Percentiles rank a stretch among this genome's conserved stretches.
phyloP scores from a whole-genome alignment of 192 early-diverging fungal genomes.

The Lobosporangium transversale region DNA sequence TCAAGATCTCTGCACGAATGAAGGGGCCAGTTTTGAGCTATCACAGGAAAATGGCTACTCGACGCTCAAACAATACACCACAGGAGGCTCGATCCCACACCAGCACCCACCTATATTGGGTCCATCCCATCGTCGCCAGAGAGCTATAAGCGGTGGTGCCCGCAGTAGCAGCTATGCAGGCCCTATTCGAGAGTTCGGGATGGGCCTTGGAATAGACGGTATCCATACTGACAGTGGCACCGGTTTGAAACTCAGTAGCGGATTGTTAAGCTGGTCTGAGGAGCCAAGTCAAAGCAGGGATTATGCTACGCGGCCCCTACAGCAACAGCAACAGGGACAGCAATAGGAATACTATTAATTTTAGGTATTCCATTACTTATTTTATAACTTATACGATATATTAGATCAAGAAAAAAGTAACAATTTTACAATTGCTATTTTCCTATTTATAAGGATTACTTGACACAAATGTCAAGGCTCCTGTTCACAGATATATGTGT shows the following conservation, averaged over 20 bases:
- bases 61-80: slow-evolving; percentile 9
- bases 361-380: neutral
- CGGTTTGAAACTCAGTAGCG: slow-evolving; percentile 37
- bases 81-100: no score
- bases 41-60: slow-evolving; percentile 6
- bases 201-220: slow-evolving; percentile 48
- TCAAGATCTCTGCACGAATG: neutral
- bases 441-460: no score
- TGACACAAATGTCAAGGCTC: no score
- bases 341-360: neutral
- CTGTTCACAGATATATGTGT: no score
- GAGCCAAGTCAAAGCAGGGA: no score
- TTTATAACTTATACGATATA: neutral
- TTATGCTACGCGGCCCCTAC: neutral
- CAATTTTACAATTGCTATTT: no score
- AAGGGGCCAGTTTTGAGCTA: neutral
- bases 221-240: slow-evolving; percentile 32
- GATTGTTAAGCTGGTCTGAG: slow-evolving; percentile 1
- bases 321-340: neutral
- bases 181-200: slow-evolving; percentile 27
- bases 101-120: no score
- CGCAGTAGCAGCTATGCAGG: slow-evolving; percentile 26
- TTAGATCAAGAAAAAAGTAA: no score
- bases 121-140: slow-evolving; percentile 22
- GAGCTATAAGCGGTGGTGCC: slow-evolving; percentile 29